phyloP scores from a whole-genome alignment of 495 filamentous ascomycete genomes.

The Penicillium paxilli region DNA sequence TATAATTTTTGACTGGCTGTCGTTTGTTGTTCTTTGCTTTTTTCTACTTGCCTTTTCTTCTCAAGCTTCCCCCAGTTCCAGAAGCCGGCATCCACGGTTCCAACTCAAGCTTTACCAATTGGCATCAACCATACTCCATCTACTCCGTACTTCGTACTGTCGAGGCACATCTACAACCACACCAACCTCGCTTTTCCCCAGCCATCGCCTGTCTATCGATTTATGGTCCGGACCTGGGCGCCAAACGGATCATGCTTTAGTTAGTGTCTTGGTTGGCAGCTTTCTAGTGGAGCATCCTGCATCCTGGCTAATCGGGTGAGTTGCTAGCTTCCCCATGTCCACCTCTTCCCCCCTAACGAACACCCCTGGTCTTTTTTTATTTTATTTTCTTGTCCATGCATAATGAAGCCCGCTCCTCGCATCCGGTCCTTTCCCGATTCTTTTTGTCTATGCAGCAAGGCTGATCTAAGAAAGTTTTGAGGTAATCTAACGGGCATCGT shows the following conservation, averaged over 20 bases:
- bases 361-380: slow-evolving; percentile 32
- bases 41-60: not conserved
- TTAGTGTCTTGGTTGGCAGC: slow-evolving; percentile 34
- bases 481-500: slow-evolving; percentile 11
- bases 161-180: not conserved
- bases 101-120: not conserved
- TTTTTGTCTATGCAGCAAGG: slow-evolving; percentile 21
- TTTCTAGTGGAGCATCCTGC: slow-evolving; percentile 32
- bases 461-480: slow-evolving; percentile 21
- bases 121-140: not conserved
- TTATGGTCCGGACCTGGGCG: not conserved
- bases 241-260: slow-evolving; percentile 1
- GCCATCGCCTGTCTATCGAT: not conserved
- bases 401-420: slow-evolving; percentile 24
- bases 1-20: no score
- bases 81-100: not conserved
- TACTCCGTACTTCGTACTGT: no score
- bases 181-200: not conserved
- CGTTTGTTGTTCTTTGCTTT: not conserved
- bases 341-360: slow-evolving; percentile 41
- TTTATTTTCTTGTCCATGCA: slow-evolving; percentile 8
- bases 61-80: slow-evolving; percentile 1
- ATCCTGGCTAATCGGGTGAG: slow-evolving; percentile 38
- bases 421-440: slow-evolving; percentile 19
- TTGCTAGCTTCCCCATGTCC: slow-evolving; percentile 36